phyloP scores from a whole-genome alignment of 306 rosid species.

The Geum urbanum region DNA sequence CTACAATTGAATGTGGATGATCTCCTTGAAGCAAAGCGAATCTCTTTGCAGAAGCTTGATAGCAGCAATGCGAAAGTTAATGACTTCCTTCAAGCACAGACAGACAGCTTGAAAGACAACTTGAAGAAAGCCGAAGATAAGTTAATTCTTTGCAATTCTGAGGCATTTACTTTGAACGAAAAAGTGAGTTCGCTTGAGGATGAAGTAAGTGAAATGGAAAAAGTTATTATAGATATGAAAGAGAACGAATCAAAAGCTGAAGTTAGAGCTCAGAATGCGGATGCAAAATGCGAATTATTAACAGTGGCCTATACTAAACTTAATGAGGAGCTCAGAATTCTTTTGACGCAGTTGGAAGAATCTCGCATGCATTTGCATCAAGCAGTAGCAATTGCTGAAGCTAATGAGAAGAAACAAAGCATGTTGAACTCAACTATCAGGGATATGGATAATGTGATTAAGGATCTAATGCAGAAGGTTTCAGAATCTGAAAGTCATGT shows the following conservation, averaged over 20 bases:
- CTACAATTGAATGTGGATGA: constrained; percentile 51
- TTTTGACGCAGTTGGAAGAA: constrained; percentile 54
- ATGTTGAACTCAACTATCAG: constrained; percentile 55
- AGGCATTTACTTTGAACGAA: constrained; percentile 37
- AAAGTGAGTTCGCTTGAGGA: constrained; percentile 47
- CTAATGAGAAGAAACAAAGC: constrained; percentile 73
- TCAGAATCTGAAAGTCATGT: constrained; percentile 68
- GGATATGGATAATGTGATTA: constrained; percentile 80
- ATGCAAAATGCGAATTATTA: constrained; percentile 37
- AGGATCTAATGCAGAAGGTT: constrained; percentile 65
- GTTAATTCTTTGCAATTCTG: constrained; percentile 33
- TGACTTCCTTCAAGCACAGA: constrained; percentile 30
- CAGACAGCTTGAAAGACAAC: constrained; percentile 27
- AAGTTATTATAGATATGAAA: constrained; percentile 32
- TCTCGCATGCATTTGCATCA: constrained; percentile 51
- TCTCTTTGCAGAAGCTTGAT: constrained; percentile 27
- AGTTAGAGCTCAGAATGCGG: constrained; percentile 43
- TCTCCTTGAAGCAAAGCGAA: constrained; percentile 41
- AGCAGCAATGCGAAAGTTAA: constrained; percentile 27
- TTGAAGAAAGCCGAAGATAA: constrained; percentile 49
- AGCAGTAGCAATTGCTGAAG: constrained; percentile 81
- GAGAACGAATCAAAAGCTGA: constrained; percentile 39
- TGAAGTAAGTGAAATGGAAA: constrained; percentile 39
- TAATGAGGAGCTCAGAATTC: constrained; percentile 36
- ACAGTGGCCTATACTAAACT: constrained; percentile 38